Conservation (phyloP, 73 alveolate species). For the Uronychia setigera region DNA sequence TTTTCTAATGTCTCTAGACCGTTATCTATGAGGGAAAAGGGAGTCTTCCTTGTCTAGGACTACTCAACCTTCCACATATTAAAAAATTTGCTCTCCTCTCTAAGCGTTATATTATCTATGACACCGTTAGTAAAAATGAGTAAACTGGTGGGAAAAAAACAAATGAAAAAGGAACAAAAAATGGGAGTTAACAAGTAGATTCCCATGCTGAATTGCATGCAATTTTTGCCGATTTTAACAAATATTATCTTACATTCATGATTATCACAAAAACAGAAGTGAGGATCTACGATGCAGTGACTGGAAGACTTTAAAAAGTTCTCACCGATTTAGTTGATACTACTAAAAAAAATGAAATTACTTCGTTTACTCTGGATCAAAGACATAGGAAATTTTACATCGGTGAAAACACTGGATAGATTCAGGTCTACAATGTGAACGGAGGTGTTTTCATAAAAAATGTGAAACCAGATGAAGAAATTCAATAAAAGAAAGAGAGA, state of each 20-base stretch:
- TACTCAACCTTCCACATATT: constrained; percentile 38
- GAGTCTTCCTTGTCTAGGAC: constrained; percentile 42
- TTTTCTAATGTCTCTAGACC: constrained; percentile 69
- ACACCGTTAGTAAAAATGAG: constrained; percentile 44
- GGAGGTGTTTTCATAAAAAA: constrained; percentile 61
- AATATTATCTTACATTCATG: constrained; percentile 73
- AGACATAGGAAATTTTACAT: constrained; percentile 76
- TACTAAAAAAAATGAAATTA: constrained; percentile 70
- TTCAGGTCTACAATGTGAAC: constrained; percentile 46
- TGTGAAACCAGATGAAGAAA: constrained; percentile 41
- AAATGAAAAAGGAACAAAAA: too few relatives aligned
- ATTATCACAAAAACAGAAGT: constrained; percentile 80
- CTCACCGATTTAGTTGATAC: constrained; percentile 70
- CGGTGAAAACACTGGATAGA: constrained; percentile 70
- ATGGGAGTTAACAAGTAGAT: too few relatives aligned
- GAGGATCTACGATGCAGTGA: constrained; percentile 70
- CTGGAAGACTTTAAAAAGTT: constrained; percentile 78
- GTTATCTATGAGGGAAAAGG: constrained; percentile 57
- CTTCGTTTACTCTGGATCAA: constrained; percentile 74
- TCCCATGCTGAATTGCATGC: constrained; percentile 75
- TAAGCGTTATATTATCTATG: constrained; percentile 53
- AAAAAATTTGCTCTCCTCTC: constrained; percentile 56
- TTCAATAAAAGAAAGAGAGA: neutral
- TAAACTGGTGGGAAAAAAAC: neutral
- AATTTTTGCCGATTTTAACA: constrained; percentile 75